Base-by-base conservation (phyloP, 2,329 filamentous ascomycete species). In the Ilyonectria destructans region DNA sequence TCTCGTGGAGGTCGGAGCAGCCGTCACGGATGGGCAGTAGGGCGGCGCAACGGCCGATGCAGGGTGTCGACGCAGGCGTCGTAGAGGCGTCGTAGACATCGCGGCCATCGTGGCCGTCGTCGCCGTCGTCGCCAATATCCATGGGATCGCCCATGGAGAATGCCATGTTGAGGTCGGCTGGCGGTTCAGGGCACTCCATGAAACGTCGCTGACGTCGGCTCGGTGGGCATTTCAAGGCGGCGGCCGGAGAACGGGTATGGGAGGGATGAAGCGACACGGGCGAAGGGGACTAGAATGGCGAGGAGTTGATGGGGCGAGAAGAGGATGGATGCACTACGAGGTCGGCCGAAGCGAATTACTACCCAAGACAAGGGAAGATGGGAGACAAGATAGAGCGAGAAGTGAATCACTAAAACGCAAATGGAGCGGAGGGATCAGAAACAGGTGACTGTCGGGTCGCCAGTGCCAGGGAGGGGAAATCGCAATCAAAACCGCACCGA, bases 131-230 rank as follows among this genome's bases (percentile, higher is more conserved):
- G 62, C 61, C 62, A 37, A 71, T 68, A 62, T 77, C 75, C 75
- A 77, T 77, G 62, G 72, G 71, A 57, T 77, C 75, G 62, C 69
- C 72, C 57, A 75, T 69, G 59, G 71, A 66, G 58, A 70, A 66
- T 60, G 69, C 68, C 74, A 76, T 74, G 40, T 43, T 8, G 40
- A n/a, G 40, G 63, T 73, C 71, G 67, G 55, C 29, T 65, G 59
- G 67, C 46, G 59, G 62, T 64, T 75, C 64, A 74, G 56, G 49
- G 57, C 65, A 68, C 62, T 77, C 73, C 69, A 75, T 74, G 60
- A 62, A 68, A 68, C 71, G 68, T 71, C 55, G 76, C 55, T 62
- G 65, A 69, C 62, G 59, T 63, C 72, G 54, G 72, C 67, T 67
- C 66, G 67, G 60, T 67, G 71, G 63, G 72, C 75, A 77, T 77